Evolutionary conservation across 441 rosid genomes (phyloP).

Genomic region (Erodium texanum): DNA sequence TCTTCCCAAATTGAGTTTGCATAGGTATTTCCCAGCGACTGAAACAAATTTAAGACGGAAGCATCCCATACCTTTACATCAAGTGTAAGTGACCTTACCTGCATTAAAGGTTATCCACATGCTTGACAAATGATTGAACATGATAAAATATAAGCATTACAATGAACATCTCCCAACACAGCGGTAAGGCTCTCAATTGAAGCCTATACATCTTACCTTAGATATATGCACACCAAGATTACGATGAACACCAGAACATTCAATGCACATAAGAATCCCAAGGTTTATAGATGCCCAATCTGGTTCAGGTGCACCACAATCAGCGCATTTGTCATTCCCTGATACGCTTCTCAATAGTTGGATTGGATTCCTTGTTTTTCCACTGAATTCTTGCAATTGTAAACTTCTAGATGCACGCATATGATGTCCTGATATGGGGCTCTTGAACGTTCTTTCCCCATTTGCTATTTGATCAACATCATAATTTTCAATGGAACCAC

Average conservation of each 20-base stretch:
- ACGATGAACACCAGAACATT: slow-evolving; percentile 98
- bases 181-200: not conserved
- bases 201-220: slow-evolving; percentile 42
- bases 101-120: slow-evolving; percentile 16
- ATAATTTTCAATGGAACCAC: slow-evolving; percentile 94
- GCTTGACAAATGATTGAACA: slow-evolving; percentile 8
- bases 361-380: slow-evolving; percentile 83
- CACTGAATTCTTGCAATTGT: slow-evolving; percentile 57
- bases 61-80: slow-evolving; percentile 99
- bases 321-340: slow-evolving; percentile 98
- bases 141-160: slow-evolving; percentile 10
- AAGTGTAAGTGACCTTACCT: slow-evolving; percentile 98
- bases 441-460: slow-evolving; percentile 69
- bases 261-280: slow-evolving; percentile 95
- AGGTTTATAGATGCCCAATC: slow-evolving; percentile 99
- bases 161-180: not conserved
- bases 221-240: slow-evolving; percentile 98
- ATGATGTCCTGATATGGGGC: slow-evolving; percentile 44
- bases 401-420: slow-evolving; percentile 56
- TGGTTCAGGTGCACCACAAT: slow-evolving; percentile 98
- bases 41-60: slow-evolving; percentile 87
- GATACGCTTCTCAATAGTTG: slow-evolving; percentile 65
- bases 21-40: slow-evolving; percentile 86
- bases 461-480: slow-evolving; percentile 74
- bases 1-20: slow-evolving; percentile 99